Conservation (phyloP, 345 rosid genomes). For the Erucastrum elatum region DNA sequence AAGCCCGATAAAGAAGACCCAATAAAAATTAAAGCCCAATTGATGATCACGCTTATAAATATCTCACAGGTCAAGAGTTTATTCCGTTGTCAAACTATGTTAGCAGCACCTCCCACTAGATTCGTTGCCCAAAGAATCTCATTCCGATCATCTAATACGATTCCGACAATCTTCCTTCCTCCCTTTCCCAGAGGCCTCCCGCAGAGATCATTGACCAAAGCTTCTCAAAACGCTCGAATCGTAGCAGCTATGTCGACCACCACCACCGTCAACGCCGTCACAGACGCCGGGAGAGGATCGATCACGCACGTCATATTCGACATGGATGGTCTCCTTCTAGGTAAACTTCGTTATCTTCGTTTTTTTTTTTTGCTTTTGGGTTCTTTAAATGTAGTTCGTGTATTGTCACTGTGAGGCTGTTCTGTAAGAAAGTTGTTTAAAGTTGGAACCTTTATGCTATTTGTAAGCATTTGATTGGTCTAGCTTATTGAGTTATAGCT, state of each 20-base stretch:
- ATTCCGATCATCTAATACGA: constrained; percentile 5
- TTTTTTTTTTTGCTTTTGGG: not conserved
- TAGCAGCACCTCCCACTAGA: constrained; percentile 31
- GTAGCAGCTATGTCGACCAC: constrained; percentile 24
- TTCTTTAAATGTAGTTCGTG: not conserved
- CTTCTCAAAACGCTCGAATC: not conserved
- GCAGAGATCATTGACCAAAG: constrained; percentile 1
- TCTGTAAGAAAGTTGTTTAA: not conserved
- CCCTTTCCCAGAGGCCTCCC: not conserved
- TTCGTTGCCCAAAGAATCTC: constrained; percentile 11
- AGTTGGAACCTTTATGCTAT: not conserved
- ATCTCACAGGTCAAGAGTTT: not conserved
- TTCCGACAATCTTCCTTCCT: not conserved
- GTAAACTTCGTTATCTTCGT: constrained; percentile 32
- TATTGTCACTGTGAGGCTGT: not conserved
- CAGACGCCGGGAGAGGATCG: constrained; percentile 43
- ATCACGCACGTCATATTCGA: constrained; percentile 90
- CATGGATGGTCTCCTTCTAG: constrained; percentile 97
- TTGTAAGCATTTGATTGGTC: not conserved
- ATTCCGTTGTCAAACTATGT: not conserved
- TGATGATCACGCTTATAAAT: not conserved
- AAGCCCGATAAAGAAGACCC: constrained; percentile 7
- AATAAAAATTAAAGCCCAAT: constrained; percentile 8
- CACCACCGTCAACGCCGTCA: constrained; percentile 14
- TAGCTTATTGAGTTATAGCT: not conserved